A percentile compares a stretch with the other conserved stretches of the same genome.
Conservation (phyloP, 2,329 filamentous ascomycete species). For the Aspergillus sp. region DNA sequence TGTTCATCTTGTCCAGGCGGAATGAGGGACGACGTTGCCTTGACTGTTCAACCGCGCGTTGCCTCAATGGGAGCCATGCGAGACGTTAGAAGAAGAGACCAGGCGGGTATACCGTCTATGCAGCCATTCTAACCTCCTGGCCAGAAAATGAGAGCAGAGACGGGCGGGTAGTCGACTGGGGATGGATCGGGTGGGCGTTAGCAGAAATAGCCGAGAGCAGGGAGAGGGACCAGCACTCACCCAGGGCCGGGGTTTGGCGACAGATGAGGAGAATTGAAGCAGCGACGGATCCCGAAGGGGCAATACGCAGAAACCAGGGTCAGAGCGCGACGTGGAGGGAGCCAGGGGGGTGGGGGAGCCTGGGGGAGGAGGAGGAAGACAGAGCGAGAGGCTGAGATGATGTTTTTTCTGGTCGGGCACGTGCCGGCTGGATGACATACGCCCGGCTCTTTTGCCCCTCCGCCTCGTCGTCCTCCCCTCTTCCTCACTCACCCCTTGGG, state of each 20-base stretch:
- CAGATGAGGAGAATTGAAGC: not conserved
- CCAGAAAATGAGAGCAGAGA: conserved; percentile 6
- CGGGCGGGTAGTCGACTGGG: conserved; percentile 4
- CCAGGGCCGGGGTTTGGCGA: conserved; percentile 1
- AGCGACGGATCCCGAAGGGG: too few species aligned
- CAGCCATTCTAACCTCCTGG: conserved; percentile 26
- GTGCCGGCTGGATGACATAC: conserved; percentile 3
- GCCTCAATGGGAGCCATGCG: conserved; percentile 34
- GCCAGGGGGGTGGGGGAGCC: conserved; percentile 4
- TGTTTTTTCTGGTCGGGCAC: too few species aligned
- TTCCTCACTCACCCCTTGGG: not conserved
- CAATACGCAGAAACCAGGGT: too few species aligned
- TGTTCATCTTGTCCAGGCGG: conserved; percentile 35
- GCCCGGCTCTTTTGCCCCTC: not conserved
- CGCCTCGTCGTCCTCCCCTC: not conserved
- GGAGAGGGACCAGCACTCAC: conserved; percentile 1
- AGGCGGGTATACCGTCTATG: conserved; percentile 18
- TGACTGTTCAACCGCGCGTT: conserved; percentile 30
- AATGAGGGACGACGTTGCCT: conserved; percentile 18
- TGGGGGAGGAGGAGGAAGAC: conserved; percentile 3
- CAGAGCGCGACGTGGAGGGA: too few species aligned
- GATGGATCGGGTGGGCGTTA: conserved; percentile 2
- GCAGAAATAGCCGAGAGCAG: not conserved
- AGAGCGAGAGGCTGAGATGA: conserved; percentile 14
- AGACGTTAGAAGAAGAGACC: conserved; percentile 14